Evolutionary conservation across 306 rosid species (phyloP), one percentile per base, ranked within the genome.

Genomic region (Cicer yamashitae): DNA sequence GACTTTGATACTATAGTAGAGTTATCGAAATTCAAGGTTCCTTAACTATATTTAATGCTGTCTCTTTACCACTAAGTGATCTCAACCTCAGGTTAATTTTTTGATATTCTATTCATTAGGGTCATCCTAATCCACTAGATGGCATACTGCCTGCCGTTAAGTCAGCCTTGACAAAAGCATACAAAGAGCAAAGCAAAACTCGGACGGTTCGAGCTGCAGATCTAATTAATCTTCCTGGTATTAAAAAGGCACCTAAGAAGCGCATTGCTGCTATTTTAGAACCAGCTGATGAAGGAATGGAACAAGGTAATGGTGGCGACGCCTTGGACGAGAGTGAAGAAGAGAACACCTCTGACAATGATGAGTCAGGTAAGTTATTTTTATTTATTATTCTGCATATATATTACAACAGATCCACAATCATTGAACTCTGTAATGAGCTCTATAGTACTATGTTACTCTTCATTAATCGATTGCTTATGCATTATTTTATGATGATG

Each of bases 11-110:
- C 96, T 62, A 75, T 92, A 58, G 83, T 92, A 51, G 99, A 94
- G 85, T 84, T 92, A 77, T 92, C 97, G 68, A 92, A 94, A 78
- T 94, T 87, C 86, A 83, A 88, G 98, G 98, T 94, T 81, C 73
- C 41, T 65, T 71, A 17, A 59, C 57, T 71, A 59, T 67, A 56
- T 72, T 56, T 67, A 53, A 51, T 78, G 15, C 58, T 14, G 41
- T 20, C 6, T 17, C 62, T 7, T 71, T 45, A n/a, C 61, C 59
- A 44, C 59, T 37, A 38, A 39, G 51, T 43, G 52, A 68, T 67
- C 8, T 51, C 73, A 41, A 81, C 37, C 39, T 48, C 1, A 1
- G 13, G 62, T 79, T 86, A 50, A 58, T 40, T 12, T 56, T 46
- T 60, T 18, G 8, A 14, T 52, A 18, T 44, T 67, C 7, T 51